phyloP scores from a whole-genome alignment of 2,329 filamentous ascomycete species.

The Fusarium sp. region DNA sequence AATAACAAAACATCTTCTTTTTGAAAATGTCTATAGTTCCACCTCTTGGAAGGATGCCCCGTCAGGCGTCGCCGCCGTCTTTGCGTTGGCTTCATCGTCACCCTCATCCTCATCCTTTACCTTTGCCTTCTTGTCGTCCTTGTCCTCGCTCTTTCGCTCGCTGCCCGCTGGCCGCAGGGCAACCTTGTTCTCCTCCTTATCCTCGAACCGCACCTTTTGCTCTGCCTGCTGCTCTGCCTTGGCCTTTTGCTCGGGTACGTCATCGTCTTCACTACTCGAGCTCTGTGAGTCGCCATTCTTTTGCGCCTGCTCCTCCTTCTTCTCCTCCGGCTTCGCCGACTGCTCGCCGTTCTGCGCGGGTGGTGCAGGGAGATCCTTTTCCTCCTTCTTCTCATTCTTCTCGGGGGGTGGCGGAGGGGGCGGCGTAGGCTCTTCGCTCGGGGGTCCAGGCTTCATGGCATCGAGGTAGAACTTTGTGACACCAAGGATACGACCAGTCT shows the following conservation, averaged over 20 bases:
- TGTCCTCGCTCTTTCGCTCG: conserved; percentile 44
- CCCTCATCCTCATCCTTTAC: conserved; percentile 47
- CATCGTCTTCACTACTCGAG: conserved; percentile 38
- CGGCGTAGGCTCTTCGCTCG: conserved; percentile 47
- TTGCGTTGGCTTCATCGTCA: conserved; percentile 50
- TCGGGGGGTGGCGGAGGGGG: conserved; percentile 44
- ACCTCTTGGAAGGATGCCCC: conserved; percentile 73
- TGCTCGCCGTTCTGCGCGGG: conserved; percentile 36
- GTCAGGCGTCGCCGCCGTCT: conserved; percentile 61
- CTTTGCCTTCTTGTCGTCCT: conserved; percentile 45
- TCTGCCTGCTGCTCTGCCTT: conserved; percentile 54
- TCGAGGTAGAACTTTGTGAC: conserved; percentile 97
- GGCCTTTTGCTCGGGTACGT: conserved; percentile 50
- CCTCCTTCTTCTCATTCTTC: conserved; percentile 52
- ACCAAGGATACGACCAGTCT: conserved; percentile 89
- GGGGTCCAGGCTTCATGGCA: conserved; percentile 66
- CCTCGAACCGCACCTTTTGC: conserved; percentile 67
- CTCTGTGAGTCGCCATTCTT: conserved; percentile 31
- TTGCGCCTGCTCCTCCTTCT: conserved; percentile 40
- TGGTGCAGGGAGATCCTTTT: conserved; percentile 44
- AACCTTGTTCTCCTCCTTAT: conserved; percentile 65
- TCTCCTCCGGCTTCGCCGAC: conserved; percentile 41
- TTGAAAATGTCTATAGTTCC: conserved; percentile 56
- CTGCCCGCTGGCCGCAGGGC: conserved; percentile 56
- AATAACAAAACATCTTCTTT: neutral